Conservation (phyloP, 805 yeast genomes). For the Candida loeiensis region DNA sequence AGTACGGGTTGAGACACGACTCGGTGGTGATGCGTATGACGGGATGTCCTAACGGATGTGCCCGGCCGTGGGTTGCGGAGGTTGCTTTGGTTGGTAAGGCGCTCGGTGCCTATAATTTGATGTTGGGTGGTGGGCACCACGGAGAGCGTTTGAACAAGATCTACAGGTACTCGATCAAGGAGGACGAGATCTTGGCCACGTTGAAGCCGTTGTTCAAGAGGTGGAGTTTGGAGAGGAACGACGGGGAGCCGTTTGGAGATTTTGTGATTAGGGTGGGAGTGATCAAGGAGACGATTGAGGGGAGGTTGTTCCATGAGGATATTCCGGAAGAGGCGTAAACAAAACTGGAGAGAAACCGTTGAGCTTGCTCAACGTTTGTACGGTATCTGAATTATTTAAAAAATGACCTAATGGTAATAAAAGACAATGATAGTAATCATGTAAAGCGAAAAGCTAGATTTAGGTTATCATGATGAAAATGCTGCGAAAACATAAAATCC, state of each 20-base stretch:
- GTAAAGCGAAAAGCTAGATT: no score
- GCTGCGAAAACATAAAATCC: no score
- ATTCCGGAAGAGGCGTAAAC: conserved; percentile 75
- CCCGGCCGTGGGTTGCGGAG: conserved; percentile 98
- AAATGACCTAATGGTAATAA: no score
- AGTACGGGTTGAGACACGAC: conserved; percentile 89
- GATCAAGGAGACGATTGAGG: conserved; percentile 84
- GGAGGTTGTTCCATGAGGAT: conserved; percentile 92
- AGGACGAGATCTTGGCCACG: conserved; percentile 75
- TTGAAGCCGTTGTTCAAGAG: conserved; percentile 85
- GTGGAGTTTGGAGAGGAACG: conserved; percentile 89
- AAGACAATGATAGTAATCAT: no score
- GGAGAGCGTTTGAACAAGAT: conserved; percentile 92
- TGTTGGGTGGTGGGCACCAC: conserved; percentile 94
- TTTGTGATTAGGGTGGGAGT: conserved; percentile 84
- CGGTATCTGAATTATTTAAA: no score
- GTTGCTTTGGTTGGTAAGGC: conserved; percentile 96
- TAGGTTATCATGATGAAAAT: no score
- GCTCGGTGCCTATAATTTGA: conserved; percentile 83
- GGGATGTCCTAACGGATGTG: conserved; percentile 98
- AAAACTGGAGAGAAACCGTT: no score
- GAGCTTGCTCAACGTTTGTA: no score
- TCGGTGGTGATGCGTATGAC: conserved; percentile 97
- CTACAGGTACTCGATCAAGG: conserved; percentile 82
- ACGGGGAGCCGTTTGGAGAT: conserved; percentile 95